Evolutionary conservation across 2,329 filamentous ascomycete species (phyloP).

Genomic region (Aspergillus felis): DNA sequence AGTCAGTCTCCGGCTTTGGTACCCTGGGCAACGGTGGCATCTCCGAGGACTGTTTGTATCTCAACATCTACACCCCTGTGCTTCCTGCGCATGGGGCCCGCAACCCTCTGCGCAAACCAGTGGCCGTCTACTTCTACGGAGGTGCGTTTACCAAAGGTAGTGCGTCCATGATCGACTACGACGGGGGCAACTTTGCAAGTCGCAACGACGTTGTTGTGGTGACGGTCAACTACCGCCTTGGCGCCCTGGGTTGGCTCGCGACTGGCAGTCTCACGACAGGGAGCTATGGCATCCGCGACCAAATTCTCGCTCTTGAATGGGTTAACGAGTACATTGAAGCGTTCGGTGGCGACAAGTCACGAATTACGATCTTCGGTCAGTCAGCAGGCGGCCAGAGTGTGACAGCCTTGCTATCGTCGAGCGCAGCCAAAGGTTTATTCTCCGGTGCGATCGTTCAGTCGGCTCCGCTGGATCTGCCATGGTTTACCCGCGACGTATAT

Average conservation of each 20-base stretch:
- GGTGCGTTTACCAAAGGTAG: constrained; percentile 28
- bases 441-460: constrained; percentile 26
- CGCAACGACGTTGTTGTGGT: constrained; percentile 35
- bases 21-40: constrained; percentile 12
- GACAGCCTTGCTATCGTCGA: constrained; percentile 23
- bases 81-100: constrained; percentile 16
- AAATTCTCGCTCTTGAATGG: constrained; percentile 29
- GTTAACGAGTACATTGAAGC: constrained; percentile 22
- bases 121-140: constrained; percentile 34
- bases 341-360: constrained; percentile 27
- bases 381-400: constrained; percentile 51
- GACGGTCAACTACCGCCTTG: constrained; percentile 33
- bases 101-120: constrained; percentile 13
- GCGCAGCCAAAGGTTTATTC: constrained; percentile 23
- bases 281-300: constrained; percentile 31
- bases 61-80: constrained; percentile 34
- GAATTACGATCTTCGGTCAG: constrained; percentile 35
- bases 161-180: constrained; percentile 25
- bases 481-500: constrained; percentile 24
- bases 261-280: constrained; percentile 32
- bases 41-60: constrained; percentile 33
- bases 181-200: constrained; percentile 34
- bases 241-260: constrained; percentile 29
- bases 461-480: constrained; percentile 22
- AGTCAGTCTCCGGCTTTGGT: constrained; percentile 13